Base-by-base conservation (phyloP, 208 protist species). In the Porcisia hertigi region DNA sequence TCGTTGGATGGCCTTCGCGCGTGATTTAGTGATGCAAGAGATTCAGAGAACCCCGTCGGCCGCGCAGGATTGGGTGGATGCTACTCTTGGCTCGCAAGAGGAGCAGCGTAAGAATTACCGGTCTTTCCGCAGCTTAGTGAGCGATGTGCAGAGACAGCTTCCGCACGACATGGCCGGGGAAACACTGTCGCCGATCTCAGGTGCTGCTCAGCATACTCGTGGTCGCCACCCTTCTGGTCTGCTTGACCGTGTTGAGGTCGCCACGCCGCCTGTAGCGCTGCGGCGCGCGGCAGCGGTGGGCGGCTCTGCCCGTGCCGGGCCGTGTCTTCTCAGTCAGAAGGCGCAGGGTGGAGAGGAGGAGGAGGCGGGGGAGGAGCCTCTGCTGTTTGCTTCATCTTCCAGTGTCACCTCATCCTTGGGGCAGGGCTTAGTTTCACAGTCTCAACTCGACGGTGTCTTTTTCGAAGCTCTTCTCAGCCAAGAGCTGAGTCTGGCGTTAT, bases 391-490 rank as follows among this genome's bases (percentile, higher is more conserved):
- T 2, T 77, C 79, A 3, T 64, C 79, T 23, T 30, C 39, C 58
- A 76, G 43, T 23, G 66, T 64, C 6, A 74, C 43, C 0, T n/a
- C 72, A 1, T n/a, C 57, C 34, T 66, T 73, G 52, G 49, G 66
- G 3, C 81, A 69, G 49, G 6, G 54, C 39, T 36, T 71, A 11
- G 67, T 14, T 0, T 73, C 80, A 9, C 77, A 82, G 34, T n/a
- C 69, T 25, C 54, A 71, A 0, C 58, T 75, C 4, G 86, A 88
- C 30, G 75, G 66, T 4, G 62, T 86, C 3, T 79, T 81, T 23
- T 91, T 87, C 60, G 87, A 91, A 63, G 73, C 79, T 18, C 60
- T 88, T 41, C 63, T 91, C 16, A 77, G 73, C 41, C 84, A 88
- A 57, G 78, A 81, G 18, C 59, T 88, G 3, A 76, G 47, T 30